These are phyloP conservation scores for Pythium biforme DNA, from an alignment of 352 stramenopile genomes.

Conservation along the genomic window DNA sequence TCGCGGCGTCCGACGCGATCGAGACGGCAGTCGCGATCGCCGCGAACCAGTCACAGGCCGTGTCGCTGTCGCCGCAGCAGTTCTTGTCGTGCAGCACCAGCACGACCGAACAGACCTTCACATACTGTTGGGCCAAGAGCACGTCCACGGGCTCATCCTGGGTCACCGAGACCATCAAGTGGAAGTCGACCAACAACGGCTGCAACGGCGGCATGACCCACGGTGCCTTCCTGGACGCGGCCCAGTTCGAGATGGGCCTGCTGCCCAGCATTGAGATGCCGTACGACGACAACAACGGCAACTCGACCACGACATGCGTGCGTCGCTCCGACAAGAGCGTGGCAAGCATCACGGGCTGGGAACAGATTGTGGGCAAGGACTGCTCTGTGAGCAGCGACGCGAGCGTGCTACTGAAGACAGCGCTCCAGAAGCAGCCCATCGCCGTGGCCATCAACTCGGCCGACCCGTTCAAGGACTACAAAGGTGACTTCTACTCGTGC, in stretches of 20 bases:
- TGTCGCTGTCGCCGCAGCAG: constrained; percentile 77
- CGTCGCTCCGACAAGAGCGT: constrained; percentile 56
- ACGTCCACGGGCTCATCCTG: constrained; percentile 48
- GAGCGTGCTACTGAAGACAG: constrained; percentile 48
- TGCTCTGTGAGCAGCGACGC: constrained; percentile 53
- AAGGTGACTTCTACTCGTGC: constrained; percentile 65
- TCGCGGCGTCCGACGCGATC: constrained; percentile 72
- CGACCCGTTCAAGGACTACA: constrained; percentile 71
- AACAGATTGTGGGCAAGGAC: constrained; percentile 58
- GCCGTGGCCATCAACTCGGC: constrained; percentile 76
- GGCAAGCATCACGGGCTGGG: constrained; percentile 69
- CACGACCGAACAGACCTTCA: constrained; percentile 66
- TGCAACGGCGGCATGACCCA: constrained; percentile 84
- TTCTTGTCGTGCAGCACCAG: constrained; percentile 69
- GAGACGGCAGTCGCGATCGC: constrained; percentile 73
- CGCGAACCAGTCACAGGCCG: constrained; percentile 49
- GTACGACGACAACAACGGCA: constrained; percentile 48
- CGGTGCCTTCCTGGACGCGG: constrained; percentile 72
- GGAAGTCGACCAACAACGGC: constrained; percentile 74
- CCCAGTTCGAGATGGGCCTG: constrained; percentile 56
- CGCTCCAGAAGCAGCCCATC: constrained; percentile 63
- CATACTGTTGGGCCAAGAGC: constrained; percentile 67
- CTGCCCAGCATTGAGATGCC: constrained; percentile 71
- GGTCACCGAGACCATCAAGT: constrained; percentile 63
- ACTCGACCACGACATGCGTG: constrained; percentile 29